Evolutionary conservation across 768 basidiomycete genomes (phyloP).

Genomic region (Collybiopsis luxurians): DNA sequence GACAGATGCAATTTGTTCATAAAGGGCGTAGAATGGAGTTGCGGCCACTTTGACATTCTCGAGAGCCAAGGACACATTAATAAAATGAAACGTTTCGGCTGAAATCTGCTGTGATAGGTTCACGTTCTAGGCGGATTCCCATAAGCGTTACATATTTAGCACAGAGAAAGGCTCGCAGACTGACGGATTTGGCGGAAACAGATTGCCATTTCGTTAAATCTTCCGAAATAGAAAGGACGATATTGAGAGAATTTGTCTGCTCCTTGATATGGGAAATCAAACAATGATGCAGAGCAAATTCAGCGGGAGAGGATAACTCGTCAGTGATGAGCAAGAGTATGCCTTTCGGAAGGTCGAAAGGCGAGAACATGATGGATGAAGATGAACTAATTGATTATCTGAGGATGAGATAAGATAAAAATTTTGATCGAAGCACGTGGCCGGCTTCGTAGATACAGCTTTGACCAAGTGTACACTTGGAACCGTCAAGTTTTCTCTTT

Average conservation of each 20-base stretch:
- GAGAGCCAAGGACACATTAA: slow-evolving; percentile 20
- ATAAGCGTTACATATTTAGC: background rate
- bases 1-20: slow-evolving; percentile 31
- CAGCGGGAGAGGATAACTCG: slow-evolving; percentile 65
- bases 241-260: slow-evolving; percentile 25
- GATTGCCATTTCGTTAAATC: slow-evolving; percentile 59
- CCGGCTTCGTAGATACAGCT: background rate
- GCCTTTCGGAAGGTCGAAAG: slow-evolving; percentile 47
- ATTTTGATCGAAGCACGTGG: too few species aligned
- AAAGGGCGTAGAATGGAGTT: slow-evolving; percentile 27
- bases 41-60: slow-evolving; percentile 14
- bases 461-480: background rate
- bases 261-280: slow-evolving; percentile 54
- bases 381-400: background rate
- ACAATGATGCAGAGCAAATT: slow-evolving; percentile 64
- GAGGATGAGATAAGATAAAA: too few species aligned
- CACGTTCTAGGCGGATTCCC: slow-evolving; percentile 27
- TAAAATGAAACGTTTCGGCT: slow-evolving; percentile 25
- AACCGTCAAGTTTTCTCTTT: too few species aligned
- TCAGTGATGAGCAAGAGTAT: slow-evolving; percentile 67
- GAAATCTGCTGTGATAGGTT: slow-evolving; percentile 19
- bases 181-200: slow-evolving; percentile 61
- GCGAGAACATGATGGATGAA: slow-evolving; percentile 45
- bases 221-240: slow-evolving; percentile 60
- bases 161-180: background rate